A percentile compares a stretch with the other conserved stretches of the same genome.
These are phyloP conservation scores for Crithidia expoeki DNA, from an alignment of 208 protist species.

Conservation along the genomic window DNA sequence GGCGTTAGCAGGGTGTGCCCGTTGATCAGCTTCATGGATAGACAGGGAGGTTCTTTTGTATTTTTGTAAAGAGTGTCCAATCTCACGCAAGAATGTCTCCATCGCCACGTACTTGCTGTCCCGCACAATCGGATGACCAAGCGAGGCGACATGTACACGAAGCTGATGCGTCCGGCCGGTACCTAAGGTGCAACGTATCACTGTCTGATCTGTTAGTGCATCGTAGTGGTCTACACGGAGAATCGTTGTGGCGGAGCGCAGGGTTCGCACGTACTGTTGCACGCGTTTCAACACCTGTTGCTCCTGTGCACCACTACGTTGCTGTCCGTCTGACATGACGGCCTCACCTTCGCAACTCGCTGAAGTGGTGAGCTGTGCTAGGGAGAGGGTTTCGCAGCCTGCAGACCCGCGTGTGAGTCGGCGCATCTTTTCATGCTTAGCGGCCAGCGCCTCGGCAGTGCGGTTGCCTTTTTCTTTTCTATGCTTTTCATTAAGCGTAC, in stretches of 20 bases:
- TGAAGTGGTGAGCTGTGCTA: background rate
- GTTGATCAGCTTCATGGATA: too few species aligned
- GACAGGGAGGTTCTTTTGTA: too few species aligned
- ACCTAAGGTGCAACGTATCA: constrained; percentile 77
- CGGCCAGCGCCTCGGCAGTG: constrained; percentile 32
- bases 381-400: background rate
- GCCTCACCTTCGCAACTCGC: too few species aligned
- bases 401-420: constrained; percentile 40
- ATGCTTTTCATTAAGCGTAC: background rate
- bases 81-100: constrained; percentile 17
- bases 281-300: constrained; percentile 7
- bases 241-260: constrained; percentile 53
- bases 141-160: constrained; percentile 84
- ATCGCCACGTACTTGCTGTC: constrained; percentile 76
- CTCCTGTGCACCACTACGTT: too few species aligned
- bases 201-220: constrained; percentile 37
- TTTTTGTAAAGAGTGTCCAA: background rate
- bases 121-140: constrained; percentile 87
- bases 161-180: constrained; percentile 94
- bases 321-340: background rate
- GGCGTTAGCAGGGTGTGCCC: background rate
- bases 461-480: background rate
- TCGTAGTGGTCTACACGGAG: constrained; percentile 54
- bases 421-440: constrained; percentile 65
- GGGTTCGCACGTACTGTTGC: constrained; percentile 37